These are phyloP conservation scores for Lipomyces orientalis DNA, from an alignment of 805 yeast species.

Conservation along the genomic window DNA sequence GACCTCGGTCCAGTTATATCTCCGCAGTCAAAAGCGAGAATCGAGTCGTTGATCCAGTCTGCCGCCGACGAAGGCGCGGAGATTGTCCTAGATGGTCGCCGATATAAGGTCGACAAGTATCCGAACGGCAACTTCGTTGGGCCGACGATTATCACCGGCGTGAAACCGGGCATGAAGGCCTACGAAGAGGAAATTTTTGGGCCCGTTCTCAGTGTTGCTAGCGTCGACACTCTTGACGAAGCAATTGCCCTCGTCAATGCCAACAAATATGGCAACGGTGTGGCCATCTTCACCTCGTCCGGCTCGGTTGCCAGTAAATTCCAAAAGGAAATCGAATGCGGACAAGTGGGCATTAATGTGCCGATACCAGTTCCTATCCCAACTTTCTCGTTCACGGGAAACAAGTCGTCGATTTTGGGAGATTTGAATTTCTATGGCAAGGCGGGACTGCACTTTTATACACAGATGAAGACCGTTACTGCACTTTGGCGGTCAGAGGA, in stretches of 20 bases:
- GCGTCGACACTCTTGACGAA: conserved; percentile 68
- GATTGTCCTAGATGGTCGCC: conserved; percentile 68
- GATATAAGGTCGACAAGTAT: conserved; percentile 54
- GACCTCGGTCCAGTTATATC: conserved; percentile 78
- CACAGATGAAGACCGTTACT: conserved; percentile 78
- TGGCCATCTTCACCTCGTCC: conserved; percentile 69
- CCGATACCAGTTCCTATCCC: conserved; percentile 85
- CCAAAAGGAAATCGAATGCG: conserved; percentile 69
- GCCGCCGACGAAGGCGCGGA: conserved; percentile 67
- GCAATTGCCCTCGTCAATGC: conserved; percentile 68
- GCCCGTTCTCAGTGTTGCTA: conserved; percentile 70
- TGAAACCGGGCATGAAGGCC: conserved; percentile 70
- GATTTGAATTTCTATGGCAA: conserved; percentile 81
- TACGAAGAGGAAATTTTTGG: conserved; percentile 79
- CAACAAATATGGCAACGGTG: conserved; percentile 73
- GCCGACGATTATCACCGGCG: conserved; percentile 67
- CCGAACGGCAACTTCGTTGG: conserved; percentile 73
- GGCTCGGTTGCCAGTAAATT: conserved; percentile 75
- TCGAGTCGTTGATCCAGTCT: conserved; percentile 62
- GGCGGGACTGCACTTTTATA: conserved; percentile 72
- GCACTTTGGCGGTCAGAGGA: conserved; percentile 65
- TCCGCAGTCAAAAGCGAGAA: conserved; percentile 60
- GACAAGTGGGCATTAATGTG: conserved; percentile 78
- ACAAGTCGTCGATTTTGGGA: conserved; percentile 75
- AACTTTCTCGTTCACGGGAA: conserved; percentile 80